phyloP scores from a whole-genome alignment of 495 filamentous ascomycete genomes.

The Penicillium nucicola region DNA sequence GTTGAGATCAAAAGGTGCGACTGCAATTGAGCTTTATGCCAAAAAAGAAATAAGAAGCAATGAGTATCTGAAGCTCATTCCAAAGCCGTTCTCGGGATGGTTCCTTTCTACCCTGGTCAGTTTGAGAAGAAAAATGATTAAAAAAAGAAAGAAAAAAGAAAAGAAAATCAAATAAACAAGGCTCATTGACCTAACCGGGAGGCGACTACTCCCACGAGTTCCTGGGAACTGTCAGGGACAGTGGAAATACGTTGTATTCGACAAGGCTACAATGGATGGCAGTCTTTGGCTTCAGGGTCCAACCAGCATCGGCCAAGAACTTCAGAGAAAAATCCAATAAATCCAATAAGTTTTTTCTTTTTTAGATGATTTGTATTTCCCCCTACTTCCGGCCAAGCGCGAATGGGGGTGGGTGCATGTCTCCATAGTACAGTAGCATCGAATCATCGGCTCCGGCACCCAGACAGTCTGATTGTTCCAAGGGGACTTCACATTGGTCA shows the following conservation, averaged over 20 bases:
- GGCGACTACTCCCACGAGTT: slow-evolving; percentile 30
- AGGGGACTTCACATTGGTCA: slow-evolving; percentile 33
- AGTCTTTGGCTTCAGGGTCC: slow-evolving; percentile 31
- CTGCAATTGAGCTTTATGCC: slow-evolving; percentile 15
- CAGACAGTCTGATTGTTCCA: slow-evolving; percentile 28
- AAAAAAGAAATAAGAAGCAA: neutral
- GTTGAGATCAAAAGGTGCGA: neutral
- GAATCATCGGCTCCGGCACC: slow-evolving; percentile 20
- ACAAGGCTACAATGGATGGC: slow-evolving; percentile 25
- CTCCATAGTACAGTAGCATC: slow-evolving; percentile 28
- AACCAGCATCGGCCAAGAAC: slow-evolving; percentile 19
- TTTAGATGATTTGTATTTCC: slow-evolving; percentile 6
- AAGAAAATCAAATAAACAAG: too few species aligned
- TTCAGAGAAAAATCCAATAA: neutral
- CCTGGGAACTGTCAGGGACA: slow-evolving; percentile 34
- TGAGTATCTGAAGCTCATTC: too few species aligned
- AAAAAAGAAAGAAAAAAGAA: too few species aligned
- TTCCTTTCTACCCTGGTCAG: slow-evolving; percentile 8
- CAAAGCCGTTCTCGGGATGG: neutral
- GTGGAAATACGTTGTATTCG: slow-evolving; percentile 25
- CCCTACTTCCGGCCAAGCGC: slow-evolving; percentile 7
- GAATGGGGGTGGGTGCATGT: slow-evolving; percentile 4
- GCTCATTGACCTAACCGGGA: slow-evolving; percentile 8
- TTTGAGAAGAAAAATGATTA: too few species aligned
- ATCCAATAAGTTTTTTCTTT: neutral